A percentile compares a stretch with the other conserved stretches of the same genome.
Conservation (phyloP, 1,284 basidiomycete genomes). For the Albatrellus sp. region DNA sequence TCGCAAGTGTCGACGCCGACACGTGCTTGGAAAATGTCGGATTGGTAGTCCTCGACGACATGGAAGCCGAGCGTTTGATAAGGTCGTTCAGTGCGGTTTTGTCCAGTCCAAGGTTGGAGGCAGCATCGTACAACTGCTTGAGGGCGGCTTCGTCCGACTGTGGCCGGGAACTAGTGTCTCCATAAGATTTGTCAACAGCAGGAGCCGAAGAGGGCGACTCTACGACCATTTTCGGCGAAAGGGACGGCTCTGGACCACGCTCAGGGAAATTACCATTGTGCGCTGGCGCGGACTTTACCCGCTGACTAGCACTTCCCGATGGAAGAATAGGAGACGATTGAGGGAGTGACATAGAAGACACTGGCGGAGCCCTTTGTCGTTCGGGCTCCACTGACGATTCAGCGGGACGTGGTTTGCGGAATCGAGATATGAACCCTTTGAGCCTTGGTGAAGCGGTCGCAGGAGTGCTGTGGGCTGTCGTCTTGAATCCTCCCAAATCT, state of each 20-base stretch:
- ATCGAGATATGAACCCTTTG: slow-evolving; percentile 69
- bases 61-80: slow-evolving; percentile 55
- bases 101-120: slow-evolving; percentile 61
- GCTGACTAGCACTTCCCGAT: background rate
- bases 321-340: slow-evolving; percentile 8
- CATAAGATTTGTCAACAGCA: no score
- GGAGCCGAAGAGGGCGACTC: slow-evolving; percentile 4
- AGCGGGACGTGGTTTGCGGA: slow-evolving; percentile 50
- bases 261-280: slow-evolving; percentile 8
- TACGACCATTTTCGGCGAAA: background rate
- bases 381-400: slow-evolving; percentile 17
- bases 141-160: slow-evolving; percentile 32
- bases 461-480: slow-evolving; percentile 42
- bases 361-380: slow-evolving; percentile 10
- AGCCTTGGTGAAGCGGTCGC: slow-evolving; percentile 60
- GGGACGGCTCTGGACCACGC: slow-evolving; percentile 4
- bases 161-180: background rate
- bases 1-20: slow-evolving; percentile 16
- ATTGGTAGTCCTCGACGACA: slow-evolving; percentile 39
- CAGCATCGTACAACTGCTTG: slow-evolving; percentile 64
- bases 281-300: slow-evolving; percentile 8
- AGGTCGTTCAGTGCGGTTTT: slow-evolving; percentile 56
- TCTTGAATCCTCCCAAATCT: slow-evolving; percentile 39
- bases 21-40: slow-evolving; percentile 31
- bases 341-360: slow-evolving; percentile 15